Base-by-base conservation (phyloP, 768 basidiomycete genomes). In the Rhizopogon vinicolor region DNA sequence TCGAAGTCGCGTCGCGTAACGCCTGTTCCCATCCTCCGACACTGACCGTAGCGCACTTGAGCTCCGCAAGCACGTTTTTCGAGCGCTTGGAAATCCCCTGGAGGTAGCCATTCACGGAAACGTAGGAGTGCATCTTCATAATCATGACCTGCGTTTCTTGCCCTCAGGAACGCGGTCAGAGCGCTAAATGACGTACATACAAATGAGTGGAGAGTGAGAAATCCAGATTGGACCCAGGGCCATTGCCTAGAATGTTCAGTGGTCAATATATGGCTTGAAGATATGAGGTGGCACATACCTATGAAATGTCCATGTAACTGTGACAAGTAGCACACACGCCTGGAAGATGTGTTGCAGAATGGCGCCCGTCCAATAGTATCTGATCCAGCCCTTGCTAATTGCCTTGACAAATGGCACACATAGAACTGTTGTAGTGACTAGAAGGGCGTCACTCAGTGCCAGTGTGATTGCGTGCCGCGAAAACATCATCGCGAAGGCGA, bases 141-240 rank as follows among this genome's bases (percentile, higher is more conserved):
- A 93, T 81, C 86, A 94, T 86, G 56, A 87, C 82, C 83, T 86
- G 52, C 19, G 37, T 41, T 6, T 16, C 51, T 10, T 19, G 35
- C 22, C 14, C 19, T 40, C 13, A 56, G 44, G 43, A 22, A 19
- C 10, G 44, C 37, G 18, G 7, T 22, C 13, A 16, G 9, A 44
- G 40, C 28, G 53, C 35, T 39, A 48, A 66, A 62, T n/a, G 18
- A 37, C 16, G 14, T 6, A 56, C 82, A 53, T 58, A 86, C 91
- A 19, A 98, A 75, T 8, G 89, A 85, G 67, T 98, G 95, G 48
- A 93, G 70, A 1, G 89, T 95, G 48, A 94, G 74, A 69, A 89
- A 95, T 6, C 92, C 93, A 5, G 89, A 91, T 66, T 98, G 95
- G 5, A 98, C 95, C 95, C 95, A 98, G 37, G 93, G 93, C 95